Evolutionary conservation across 805 yeast species (phyloP), one percentile per base, ranked within the genome.

Genomic region (Lachancea meyersii): DNA sequence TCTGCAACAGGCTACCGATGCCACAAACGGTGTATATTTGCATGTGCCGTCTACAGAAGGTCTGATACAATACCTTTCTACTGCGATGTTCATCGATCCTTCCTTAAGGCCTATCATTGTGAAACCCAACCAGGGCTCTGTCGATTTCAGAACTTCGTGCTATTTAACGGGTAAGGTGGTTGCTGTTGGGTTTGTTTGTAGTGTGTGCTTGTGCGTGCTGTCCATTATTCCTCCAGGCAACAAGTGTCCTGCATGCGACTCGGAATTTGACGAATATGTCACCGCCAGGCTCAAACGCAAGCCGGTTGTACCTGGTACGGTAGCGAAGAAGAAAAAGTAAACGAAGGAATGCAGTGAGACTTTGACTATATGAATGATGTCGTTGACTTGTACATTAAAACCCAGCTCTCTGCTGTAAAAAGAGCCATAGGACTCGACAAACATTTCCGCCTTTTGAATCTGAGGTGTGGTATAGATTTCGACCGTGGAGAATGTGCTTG

Each of bases 101-200:
- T 73, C 83, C 11, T 67, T 91, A 26, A 71, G 96, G 44, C 74
- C 78, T n/a, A 76, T 80, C 35, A 70, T 93, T 20, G 79, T 87
- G 21, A 69, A 86, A 27, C 96, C 97, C 0, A 83, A 91, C 0
- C 82, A 82, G 53, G 77, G 85, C 3, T 79, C 85, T 47, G 93
- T 93, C 20, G 96, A 93, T 64, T 93, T 93, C 62, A 70, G 96
- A 47, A 96, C 98, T 1, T 87, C 95, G 14, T 93, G 98, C 63
- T 91, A 87, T 55, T 66, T 87, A 26, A 87, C 96, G 0, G 89
- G 91, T n/a, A 77, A 80, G 53, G 82, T 89, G 3, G 91, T 93
- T 9, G 97, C 93, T 52, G 75, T 91, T 32, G 99, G 97, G 0
- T 89, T 77, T 54, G 97, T 93, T 4, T 93, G 99, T 63, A 82